Evolutionary conservation across 495 filamentous ascomycete genomes (phyloP), one percentile per base, ranked within the genome.

Genomic region (Friedmanniomyces simplex): DNA sequence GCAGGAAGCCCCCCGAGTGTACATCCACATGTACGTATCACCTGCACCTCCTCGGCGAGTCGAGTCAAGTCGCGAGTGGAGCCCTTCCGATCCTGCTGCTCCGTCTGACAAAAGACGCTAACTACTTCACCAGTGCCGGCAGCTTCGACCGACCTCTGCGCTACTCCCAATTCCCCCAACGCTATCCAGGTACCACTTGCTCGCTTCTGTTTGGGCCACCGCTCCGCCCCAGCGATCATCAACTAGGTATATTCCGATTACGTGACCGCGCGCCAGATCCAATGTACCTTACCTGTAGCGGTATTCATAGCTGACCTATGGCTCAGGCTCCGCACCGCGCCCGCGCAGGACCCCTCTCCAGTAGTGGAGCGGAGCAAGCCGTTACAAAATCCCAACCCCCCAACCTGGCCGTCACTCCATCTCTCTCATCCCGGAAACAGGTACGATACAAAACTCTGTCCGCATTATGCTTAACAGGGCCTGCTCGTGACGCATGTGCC

Each of bases 391-490:
- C 28, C 28, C 24, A 24, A 12, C 46, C 11, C 43, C 10, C 24
- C 46, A 21, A 49, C 24, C 25, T 26, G 18, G 25, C 18, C 24
- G 46, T 49, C 20, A 49, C n/a, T 22, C 43, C 43, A 49, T 16
- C 46, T 8, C 46, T 49, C 11, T 49, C 4, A 4, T 25, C 20
- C 7, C 46, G n/a, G n/a, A n/a, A n/a, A n/a, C 7, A 28, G 46
- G 20, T 25, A 24, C 21, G 46, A 24, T 5, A 14, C 49, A 49
- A 54, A n/a, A 56, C 54, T 56, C 54, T 56, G 10, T 56, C 14
- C 36, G 16, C 26, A 28, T 56, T 56, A 56, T 56, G 54, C 54
- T 56, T 56, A 56, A 56, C 54, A n/a, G n/a, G 14, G 16, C 26
- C 26, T 37, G 5, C 11, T 49, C 46, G 46, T 49, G 21, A 49